Percentiles rank a stretch among this genome's conserved stretches.
phyloP scores from a whole-genome alignment of 2,329 filamentous ascomycete genomes.

The Ophiostoma fasciatum region DNA sequence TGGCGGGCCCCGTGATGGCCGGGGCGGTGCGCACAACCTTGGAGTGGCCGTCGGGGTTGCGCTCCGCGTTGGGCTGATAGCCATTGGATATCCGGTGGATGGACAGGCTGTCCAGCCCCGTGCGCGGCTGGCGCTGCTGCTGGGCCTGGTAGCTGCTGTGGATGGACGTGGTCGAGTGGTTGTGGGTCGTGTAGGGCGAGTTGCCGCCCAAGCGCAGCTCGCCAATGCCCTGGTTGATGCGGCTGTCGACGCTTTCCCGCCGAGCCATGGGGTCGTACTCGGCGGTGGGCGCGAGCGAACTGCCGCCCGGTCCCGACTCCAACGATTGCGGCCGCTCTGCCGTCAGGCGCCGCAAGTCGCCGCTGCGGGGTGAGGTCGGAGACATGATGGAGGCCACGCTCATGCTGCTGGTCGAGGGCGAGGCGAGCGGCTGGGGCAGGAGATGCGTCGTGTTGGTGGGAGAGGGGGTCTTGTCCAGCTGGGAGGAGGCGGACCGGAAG shows the following conservation, averaged over 20 bases:
- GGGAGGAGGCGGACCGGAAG: constrained; percentile 7
- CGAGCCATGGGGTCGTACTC: constrained; percentile 30
- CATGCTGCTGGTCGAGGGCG: constrained; percentile 44
- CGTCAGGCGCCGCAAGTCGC: constrained; percentile 27
- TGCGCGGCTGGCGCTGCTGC: constrained; percentile 46
- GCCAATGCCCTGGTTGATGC: constrained; percentile 57
- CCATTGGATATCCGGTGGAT: constrained; percentile 49
- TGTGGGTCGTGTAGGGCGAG: constrained; percentile 62
- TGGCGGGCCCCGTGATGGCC: constrained; percentile 58
- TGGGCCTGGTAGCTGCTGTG: constrained; percentile 56
- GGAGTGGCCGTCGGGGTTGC: constrained; percentile 35
- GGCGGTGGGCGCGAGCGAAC: constrained; percentile 2
- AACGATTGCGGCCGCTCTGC: constrained; percentile 25
- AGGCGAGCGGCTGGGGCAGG: constrained; percentile 37
- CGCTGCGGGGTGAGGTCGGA: constrained; percentile 33
- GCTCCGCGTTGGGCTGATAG: constrained; percentile 45
- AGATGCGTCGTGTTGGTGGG: constrained; percentile 36
- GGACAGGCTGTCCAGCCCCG: constrained; percentile 34
- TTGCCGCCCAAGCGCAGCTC: constrained; percentile 54
- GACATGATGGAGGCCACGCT: constrained; percentile 53
- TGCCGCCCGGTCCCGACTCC: constrained; percentile 23
- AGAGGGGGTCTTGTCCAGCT: constrained; percentile 45
- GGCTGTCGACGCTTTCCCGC: constrained; percentile 66
- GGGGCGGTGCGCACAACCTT: constrained; percentile 53
- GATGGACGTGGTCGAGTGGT: constrained; percentile 61